Evolutionary conservation across 169 alveolate species (phyloP).

Genomic region (Toxoplasma gondii): DNA sequence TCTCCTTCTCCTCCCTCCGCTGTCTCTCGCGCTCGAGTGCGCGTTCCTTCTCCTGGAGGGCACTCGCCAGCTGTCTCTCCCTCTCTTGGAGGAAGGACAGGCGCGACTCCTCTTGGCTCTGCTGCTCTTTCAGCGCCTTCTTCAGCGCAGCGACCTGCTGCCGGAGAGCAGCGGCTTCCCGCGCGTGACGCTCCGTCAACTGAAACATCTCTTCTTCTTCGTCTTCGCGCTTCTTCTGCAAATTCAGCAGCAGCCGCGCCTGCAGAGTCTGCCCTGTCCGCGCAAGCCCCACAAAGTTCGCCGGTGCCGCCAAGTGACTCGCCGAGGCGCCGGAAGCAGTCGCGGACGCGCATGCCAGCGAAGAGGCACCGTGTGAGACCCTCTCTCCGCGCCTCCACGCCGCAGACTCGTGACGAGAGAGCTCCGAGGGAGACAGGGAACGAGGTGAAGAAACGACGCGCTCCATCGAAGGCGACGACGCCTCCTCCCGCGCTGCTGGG

Average conservation of each 20-base stretch:
- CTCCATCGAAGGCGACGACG: not conserved
- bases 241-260: not conserved
- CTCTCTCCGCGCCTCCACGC: not conserved
- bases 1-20: not conserved
- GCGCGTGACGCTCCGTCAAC: conserved; percentile 7
- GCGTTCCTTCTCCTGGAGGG: not conserved
- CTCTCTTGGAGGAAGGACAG: not conserved
- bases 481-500: not conserved
- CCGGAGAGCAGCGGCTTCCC: not conserved
- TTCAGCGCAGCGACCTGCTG: not conserved
- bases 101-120: not conserved
- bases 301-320: no score
- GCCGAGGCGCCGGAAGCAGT: no score
- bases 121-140: not conserved
- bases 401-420: not conserved
- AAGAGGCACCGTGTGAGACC: no score
- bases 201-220: conserved; percentile 15
- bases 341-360: not conserved
- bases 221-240: not conserved
- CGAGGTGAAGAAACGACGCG: conserved; percentile 12
- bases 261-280: not conserved
- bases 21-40: not conserved
- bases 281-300: not conserved
- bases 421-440: not conserved
- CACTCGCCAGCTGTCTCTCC: not conserved